Conservation (phyloP, 768 basidiomycete species). For the Serendipita indica region DNA sequence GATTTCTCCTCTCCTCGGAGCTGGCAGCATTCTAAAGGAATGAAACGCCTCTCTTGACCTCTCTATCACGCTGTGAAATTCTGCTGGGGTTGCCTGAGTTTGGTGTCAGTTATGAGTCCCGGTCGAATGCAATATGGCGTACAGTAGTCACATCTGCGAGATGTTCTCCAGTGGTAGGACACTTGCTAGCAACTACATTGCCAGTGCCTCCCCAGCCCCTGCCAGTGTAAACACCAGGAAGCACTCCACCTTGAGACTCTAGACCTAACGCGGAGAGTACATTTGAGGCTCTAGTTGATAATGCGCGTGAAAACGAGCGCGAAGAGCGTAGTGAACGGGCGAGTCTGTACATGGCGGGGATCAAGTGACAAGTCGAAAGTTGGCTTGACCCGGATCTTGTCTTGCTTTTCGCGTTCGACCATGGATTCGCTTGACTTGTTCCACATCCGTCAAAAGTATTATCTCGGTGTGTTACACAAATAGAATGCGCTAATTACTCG, state of each 20-base stretch:
- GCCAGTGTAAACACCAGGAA: constrained; percentile 71
- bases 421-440: constrained; percentile 9
- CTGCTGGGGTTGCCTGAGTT: constrained; percentile 48
- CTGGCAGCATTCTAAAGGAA: constrained; percentile 60
- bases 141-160: constrained; percentile 63
- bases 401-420: constrained; percentile 1
- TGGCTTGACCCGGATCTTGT: constrained; percentile 8
- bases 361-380: constrained; percentile 7
- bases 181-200: constrained; percentile 50
- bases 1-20: constrained; percentile 78
- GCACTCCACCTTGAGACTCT: constrained; percentile 33
- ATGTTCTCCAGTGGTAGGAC: constrained; percentile 78
- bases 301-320: constrained; percentile 28
- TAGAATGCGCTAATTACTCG: background rate
- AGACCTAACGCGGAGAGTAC: constrained; percentile 55
- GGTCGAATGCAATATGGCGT: constrained; percentile 18
- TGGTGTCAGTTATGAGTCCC: background rate
- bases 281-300: constrained; percentile 52
- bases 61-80: constrained; percentile 52
- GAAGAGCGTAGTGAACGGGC: constrained; percentile 1
- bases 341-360: constrained; percentile 1
- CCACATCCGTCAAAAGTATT: constrained; percentile 8
- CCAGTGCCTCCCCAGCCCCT: constrained; percentile 57
- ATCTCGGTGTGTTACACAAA: background rate
- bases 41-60: constrained; percentile 61